Evolutionary conservation across 2,329 filamentous ascomycete genomes (phyloP).

Genomic region (Pestalotiopsis sp.): DNA sequence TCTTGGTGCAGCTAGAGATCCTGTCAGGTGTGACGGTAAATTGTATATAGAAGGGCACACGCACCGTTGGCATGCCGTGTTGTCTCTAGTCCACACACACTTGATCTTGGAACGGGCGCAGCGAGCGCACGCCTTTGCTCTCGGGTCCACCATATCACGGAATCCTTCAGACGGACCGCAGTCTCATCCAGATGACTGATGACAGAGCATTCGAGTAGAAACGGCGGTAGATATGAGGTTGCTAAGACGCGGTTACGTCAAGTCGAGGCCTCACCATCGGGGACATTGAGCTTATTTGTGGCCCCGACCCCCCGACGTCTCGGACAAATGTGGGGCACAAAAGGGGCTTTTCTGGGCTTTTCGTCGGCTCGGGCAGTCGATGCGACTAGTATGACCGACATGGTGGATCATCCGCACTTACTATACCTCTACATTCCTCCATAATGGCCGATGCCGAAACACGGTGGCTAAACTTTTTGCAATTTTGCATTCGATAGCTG

Average conservation of each 20-base stretch:
- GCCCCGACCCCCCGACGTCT: background rate
- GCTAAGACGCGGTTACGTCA: background rate
- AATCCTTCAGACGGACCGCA: background rate
- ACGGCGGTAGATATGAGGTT: background rate
- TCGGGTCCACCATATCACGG: background rate
- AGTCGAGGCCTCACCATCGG: background rate
- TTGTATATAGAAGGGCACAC: background rate
- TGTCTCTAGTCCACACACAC: background rate
- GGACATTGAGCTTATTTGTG: background rate
- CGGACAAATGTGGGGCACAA: background rate
- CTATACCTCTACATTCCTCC: background rate
- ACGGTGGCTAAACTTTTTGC: too few relatives aligned
- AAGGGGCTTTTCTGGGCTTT: background rate
- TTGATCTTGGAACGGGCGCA: slow-evolving; percentile 6
- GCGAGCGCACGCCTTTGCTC: background rate
- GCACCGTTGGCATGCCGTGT: background rate
- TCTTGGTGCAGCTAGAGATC: background rate
- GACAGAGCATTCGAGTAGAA: background rate
- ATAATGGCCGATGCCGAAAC: too few relatives aligned
- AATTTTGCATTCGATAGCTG: too few relatives aligned
- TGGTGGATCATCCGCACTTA: background rate
- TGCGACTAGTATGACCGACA: background rate
- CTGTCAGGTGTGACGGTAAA: background rate
- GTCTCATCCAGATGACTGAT: background rate
- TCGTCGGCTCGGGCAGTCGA: background rate